phyloP scores from a whole-genome alignment of 257 asterid species.

The Ajuga chamaepitys region DNA sequence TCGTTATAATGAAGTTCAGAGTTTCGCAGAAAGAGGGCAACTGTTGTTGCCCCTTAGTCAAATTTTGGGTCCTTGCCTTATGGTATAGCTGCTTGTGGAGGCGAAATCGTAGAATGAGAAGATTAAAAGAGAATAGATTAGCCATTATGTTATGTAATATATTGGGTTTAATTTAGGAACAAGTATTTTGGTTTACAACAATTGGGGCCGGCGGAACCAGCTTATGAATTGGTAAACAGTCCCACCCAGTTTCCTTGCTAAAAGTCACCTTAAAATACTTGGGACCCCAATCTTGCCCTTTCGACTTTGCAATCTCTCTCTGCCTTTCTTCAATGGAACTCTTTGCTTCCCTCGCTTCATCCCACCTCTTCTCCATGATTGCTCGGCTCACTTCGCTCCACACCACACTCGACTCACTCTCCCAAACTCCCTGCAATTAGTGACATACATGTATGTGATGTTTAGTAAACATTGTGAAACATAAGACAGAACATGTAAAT shows the following conservation, averaged over 20 bases:
- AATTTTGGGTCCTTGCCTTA: too few relatives aligned
- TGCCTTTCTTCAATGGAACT: slow-evolving; percentile 51
- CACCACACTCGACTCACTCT: slow-evolving; percentile 55
- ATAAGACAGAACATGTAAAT: too few relatives aligned
- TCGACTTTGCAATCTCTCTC: slow-evolving; percentile 39
- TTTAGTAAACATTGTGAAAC: too few relatives aligned
- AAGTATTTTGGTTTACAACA: slow-evolving; percentile 18
- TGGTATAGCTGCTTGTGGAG: too few relatives aligned
- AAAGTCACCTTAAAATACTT: slow-evolving; percentile 44
- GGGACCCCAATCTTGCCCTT: slow-evolving; percentile 46
- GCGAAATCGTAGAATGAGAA: too few relatives aligned
- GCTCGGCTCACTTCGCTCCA: slow-evolving; percentile 63
- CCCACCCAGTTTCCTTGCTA: slow-evolving; percentile 65
- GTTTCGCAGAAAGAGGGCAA: too few relatives aligned
- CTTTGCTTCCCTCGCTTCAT: slow-evolving; percentile 58
- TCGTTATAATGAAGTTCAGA: too few relatives aligned
- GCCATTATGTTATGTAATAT: too few relatives aligned
- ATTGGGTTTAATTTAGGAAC: neutral
- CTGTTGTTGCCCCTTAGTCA: too few relatives aligned
- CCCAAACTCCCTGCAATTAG: slow-evolving; percentile 41
- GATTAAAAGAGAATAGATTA: too few relatives aligned
- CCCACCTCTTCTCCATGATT: slow-evolving; percentile 57
- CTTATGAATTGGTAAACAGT: slow-evolving; percentile 38
- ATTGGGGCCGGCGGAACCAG: slow-evolving; percentile 63
- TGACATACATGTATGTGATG: too few relatives aligned